Base-by-base conservation (phyloP, 176 grass and related monocot genomes). In the Alloteropsis semialata region DNA sequence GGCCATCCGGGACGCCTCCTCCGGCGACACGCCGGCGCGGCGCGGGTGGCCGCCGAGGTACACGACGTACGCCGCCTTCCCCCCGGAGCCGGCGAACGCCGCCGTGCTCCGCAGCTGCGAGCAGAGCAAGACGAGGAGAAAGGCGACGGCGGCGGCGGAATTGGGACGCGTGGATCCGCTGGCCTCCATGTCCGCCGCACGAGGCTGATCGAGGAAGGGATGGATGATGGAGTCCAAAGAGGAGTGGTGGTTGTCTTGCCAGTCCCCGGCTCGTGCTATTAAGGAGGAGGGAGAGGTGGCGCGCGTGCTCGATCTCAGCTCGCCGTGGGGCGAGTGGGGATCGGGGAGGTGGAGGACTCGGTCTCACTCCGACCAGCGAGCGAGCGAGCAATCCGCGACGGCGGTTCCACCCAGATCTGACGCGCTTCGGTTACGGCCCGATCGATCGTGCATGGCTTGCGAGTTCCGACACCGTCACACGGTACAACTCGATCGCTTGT, bases 51-150 rank as follows among this genome's bases (percentile, higher is more conserved):
- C 79, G 12, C 92, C 95, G 68, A 98, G 95, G 68, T 98, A 98
- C 50, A 98, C 90, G 74, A 98, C 45, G 74, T 98, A 95, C 22
- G 92, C 56, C 88, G 87, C 21, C 88, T 71, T 21, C 10, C 57
- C 42, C 54, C 29, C 46, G 24, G 59, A 29, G 48, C 16, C 19
- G 32, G 77, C 82, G 7, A 76, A 11, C 32, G 71, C 53, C 33
- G 62, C 24, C 10, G 66, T 34, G 74, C 5, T 13, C 55, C 28
- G 65, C 65, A 43, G 57, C 75, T 66, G 57, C 14, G 29, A 79
- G 22, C 21, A 63, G 71, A 81, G 43, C 48, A 75, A 16, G 39
- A 27, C 3, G 79, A 79, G 8, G 70, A 64, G 29, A 55, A 68
- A 1, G 41, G 30, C 2, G 62, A 14, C 29, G 59, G 59, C 60